Percentiles rank a stretch among this genome's conserved stretches.
These are phyloP conservation scores for Blastobotrys buckinghamii DNA, from an alignment of 1,139 yeast species.

Conservation along the genomic window DNA sequence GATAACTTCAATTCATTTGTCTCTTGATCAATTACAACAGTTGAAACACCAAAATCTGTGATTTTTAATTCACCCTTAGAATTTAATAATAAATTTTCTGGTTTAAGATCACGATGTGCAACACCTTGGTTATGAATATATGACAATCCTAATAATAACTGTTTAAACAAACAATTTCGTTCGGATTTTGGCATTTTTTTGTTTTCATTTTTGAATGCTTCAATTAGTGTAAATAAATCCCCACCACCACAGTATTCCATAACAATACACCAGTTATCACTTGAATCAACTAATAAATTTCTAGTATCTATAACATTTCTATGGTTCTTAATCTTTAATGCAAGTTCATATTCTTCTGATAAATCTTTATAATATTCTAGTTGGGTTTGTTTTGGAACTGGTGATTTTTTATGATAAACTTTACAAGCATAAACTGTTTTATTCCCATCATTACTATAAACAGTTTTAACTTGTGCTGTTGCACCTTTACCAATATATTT, in stretches of 20 bases:
- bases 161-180: constrained; percentile 59
- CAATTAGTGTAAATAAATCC: constrained; percentile 56
- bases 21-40: constrained; percentile 35
- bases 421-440: constrained; percentile 58
- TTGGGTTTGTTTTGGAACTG: constrained; percentile 34
- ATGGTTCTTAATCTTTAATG: constrained; percentile 55
- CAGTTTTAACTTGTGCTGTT: constrained; percentile 27
- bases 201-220: constrained; percentile 28
- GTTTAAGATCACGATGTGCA: constrained; percentile 69
- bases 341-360: constrained; percentile 71
- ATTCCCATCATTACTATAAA: constrained; percentile 17
- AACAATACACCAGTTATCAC: constrained; percentile 51
- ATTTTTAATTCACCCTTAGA: constrained; percentile 65
- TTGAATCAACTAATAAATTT: constrained; percentile 41
- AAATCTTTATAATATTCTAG: constrained; percentile 61
- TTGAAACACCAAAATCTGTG: constrained; percentile 68
- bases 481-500: constrained; percentile 27
- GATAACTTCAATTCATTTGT: background rate
- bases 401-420: constrained; percentile 47
- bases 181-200: constrained; percentile 35
- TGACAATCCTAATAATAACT: constrained; percentile 65
- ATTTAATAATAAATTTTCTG: constrained; percentile 61
- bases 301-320: constrained; percentile 64
- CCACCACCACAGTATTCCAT: constrained; percentile 77
- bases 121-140: constrained; percentile 67